phyloP scores from a whole-genome alignment of 176 grass and related monocot genomes.

The Zea mays region Zm-B73-REFERENCE-NAM-5.0 NC_050097.1:197756501-197757000 shows the following conservation, averaged over 20 bases:
- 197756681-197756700: conserved; percentile 64
- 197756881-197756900: too few relatives aligned
- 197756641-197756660: conserved; percentile 32
- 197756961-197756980: neutral
- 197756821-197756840: conserved; percentile 3
- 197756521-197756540: neutral
- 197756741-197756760: conserved; percentile 44
- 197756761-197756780: neutral
- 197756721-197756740: neutral
- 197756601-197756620: neutral
- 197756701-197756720: conserved; percentile 75
- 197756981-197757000: neutral
- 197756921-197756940: too few relatives aligned
- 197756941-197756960: conserved; percentile 19
- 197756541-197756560: neutral
- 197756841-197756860: too few relatives aligned
- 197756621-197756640: neutral
- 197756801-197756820: neutral
- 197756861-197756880: too few relatives aligned
- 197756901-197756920: neutral
- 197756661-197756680: conserved; percentile 57
- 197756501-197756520: neutral
- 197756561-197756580: conserved; percentile 35
- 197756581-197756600: conserved; percentile 41
- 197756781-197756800: neutral